These are phyloP conservation scores for Nyssa sinensis DNA, from an alignment of 148 eudicot species.

Conservation along the genomic window DNA sequence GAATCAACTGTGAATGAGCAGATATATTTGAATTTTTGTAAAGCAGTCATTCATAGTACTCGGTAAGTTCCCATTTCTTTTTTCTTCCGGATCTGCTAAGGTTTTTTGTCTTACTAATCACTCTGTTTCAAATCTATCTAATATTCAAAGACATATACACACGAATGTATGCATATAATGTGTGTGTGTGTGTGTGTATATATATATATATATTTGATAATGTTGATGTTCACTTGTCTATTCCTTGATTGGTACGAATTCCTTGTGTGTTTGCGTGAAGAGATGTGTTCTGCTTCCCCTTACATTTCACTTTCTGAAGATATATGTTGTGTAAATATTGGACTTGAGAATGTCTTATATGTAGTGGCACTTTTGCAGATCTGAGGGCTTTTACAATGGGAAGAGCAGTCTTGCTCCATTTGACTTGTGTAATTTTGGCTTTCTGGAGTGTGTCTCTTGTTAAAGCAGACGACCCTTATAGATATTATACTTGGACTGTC, in stretches of 20 bases:
- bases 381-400: conserved; percentile 32
- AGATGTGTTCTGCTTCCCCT: too few relatives aligned
- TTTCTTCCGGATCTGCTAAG: neutral
- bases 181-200: too few relatives aligned
- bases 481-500: conserved; percentile 70
- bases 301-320: too few relatives aligned
- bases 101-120: neutral
- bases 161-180: too few relatives aligned
- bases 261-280: neutral
- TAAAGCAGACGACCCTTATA: conserved; percentile 70
- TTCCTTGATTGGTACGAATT: neutral
- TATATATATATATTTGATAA: too few relatives aligned
- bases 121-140: too few relatives aligned
- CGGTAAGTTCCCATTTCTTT: neutral
- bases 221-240: too few relatives aligned
- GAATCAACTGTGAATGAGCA: too few relatives aligned
- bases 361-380: neutral
- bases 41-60: too few relatives aligned
- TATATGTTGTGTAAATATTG: neutral
- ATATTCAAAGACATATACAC: too few relatives aligned
- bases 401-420: conserved; percentile 20
- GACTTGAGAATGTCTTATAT: neutral
- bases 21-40: neutral
- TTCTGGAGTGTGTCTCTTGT: conserved; percentile 39
- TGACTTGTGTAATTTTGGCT: conserved; percentile 30